Evolutionary conservation across 2,329 filamentous ascomycete genomes (phyloP).

Genomic region (Colletotrichum lupini): DNA sequence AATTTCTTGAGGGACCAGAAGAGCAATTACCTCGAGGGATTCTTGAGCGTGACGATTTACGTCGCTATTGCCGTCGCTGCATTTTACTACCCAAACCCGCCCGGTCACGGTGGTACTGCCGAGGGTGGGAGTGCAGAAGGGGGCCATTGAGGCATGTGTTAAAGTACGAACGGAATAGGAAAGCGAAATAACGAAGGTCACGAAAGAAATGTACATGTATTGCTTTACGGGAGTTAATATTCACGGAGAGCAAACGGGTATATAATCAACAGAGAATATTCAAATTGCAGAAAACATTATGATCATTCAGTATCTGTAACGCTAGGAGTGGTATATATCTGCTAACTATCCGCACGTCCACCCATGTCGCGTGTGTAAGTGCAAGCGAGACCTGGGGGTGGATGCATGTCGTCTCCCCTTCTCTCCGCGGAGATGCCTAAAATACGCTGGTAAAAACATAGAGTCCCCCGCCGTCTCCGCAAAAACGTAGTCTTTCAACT

Average conservation of each 20-base stretch:
- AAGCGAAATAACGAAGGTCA: neutral
- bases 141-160: neutral
- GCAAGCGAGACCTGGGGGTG: neutral
- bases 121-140: conserved; percentile 27
- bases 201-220: neutral
- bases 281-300: neutral
- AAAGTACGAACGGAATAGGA: neutral
- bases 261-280: neutral
- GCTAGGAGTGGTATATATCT: neutral
- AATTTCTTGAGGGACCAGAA: conserved; percentile 90
- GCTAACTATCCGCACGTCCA: neutral
- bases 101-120: conserved; percentile 14
- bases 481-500: too few relatives aligned
- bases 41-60: conserved; percentile 78
- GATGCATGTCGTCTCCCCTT: too few relatives aligned
- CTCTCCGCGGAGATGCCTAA: conserved; percentile 19
- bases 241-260: neutral
- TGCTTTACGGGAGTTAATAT: neutral
- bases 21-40: conserved; percentile 90
- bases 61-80: conserved; percentile 69
- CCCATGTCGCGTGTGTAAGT: neutral
- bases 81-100: conserved; percentile 64
- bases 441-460: neutral
- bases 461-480: conserved; percentile 10
- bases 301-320: neutral